phyloP scores from a whole-genome alignment of 225 moss, liverwort and hornwort species.

The Sphagnum tenellum region DNA sequence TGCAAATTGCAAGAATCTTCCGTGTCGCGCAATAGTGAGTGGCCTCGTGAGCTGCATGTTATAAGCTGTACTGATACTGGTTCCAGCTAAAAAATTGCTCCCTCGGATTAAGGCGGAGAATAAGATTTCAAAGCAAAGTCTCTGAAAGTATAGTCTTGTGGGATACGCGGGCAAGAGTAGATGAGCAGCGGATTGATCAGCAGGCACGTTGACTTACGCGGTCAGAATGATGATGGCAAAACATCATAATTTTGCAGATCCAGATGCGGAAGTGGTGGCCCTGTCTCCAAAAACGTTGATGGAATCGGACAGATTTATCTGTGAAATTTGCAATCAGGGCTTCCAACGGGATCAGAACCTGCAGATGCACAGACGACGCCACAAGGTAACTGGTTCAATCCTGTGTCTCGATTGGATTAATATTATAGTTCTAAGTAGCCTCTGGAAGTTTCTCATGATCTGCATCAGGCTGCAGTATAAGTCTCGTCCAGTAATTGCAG shows the following conservation, averaged over 20 bases:
- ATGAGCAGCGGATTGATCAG: no score
- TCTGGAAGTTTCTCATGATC: neutral
- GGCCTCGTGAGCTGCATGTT: no score
- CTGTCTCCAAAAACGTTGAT: slow-evolving; percentile 71
- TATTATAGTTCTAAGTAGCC: neutral
- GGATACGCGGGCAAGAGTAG: no score
- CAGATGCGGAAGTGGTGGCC: slow-evolving; percentile 72
- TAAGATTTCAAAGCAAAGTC: neutral
- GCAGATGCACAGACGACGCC: slow-evolving; percentile 80
- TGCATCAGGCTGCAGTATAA: neutral
- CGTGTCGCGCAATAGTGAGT: no score
- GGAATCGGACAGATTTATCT: slow-evolving; percentile 74
- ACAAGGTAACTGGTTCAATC: slow-evolving; percentile 31
- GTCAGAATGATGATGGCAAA: neutral
- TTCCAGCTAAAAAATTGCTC: neutral
- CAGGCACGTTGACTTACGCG: no score
- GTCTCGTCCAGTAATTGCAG: no score
- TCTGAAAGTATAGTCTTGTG: no score
- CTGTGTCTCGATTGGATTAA: neutral
- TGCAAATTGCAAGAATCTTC: no score
- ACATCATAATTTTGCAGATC: slow-evolving; percentile 28
- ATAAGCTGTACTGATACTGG: no score
- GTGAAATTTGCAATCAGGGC: slow-evolving; percentile 80
- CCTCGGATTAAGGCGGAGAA: neutral
- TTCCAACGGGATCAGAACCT: slow-evolving; percentile 82